phyloP scores from a whole-genome alignment of 2,329 filamentous ascomycete genomes.

The Fusarium metavorans region DNA sequence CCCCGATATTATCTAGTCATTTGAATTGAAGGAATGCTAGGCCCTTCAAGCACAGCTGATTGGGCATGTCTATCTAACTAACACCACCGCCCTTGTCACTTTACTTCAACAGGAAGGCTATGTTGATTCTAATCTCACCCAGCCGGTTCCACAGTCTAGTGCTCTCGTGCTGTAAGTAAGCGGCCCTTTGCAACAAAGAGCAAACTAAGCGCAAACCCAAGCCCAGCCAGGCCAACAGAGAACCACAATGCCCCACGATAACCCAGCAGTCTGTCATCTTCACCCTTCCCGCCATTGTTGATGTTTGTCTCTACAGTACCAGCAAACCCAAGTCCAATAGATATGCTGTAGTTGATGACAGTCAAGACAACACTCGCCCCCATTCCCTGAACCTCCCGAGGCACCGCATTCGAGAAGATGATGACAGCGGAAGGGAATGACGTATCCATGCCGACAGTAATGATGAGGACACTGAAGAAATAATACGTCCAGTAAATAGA shows the following conservation, averaged over 20 bases:
- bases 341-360: constrained; percentile 22
- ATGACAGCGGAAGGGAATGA: constrained; percentile 20
- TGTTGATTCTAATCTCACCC: too few relatives aligned
- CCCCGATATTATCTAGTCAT: too few relatives aligned
- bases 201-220: neutral
- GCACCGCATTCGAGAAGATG: constrained; percentile 13
- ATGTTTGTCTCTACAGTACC: constrained; percentile 13
- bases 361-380: constrained; percentile 17
- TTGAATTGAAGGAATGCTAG: too few relatives aligned
- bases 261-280: neutral
- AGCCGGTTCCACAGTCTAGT: neutral
- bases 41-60: too few relatives aligned
- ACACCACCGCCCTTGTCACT: too few relatives aligned
- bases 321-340: constrained; percentile 11
- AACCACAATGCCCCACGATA: constrained; percentile 17
- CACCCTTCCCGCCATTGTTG: neutral
- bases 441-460: constrained; percentile 18
- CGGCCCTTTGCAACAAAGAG: neutral
- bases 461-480: constrained; percentile 53
- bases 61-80: too few relatives aligned
- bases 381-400: constrained; percentile 12
- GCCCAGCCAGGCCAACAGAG: constrained; percentile 3
- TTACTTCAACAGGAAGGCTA: too few relatives aligned
- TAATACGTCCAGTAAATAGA: constrained; percentile 72
- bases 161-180: neutral